Conservation (phyloP, 495 filamentous ascomycete genomes). For the Hypoxylon rickii region DNA sequence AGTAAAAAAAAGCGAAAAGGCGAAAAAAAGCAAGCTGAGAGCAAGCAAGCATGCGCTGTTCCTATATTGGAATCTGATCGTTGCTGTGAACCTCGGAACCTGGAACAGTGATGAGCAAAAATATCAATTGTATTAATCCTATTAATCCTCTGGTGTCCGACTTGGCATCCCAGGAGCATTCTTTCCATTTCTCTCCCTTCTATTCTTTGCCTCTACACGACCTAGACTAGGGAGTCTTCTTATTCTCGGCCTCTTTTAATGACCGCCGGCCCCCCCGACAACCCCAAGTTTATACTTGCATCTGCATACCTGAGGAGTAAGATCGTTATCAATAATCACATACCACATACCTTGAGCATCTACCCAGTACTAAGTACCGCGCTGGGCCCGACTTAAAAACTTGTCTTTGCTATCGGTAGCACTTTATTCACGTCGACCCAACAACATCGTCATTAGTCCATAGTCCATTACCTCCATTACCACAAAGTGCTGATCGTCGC, state of each 20-base stretch:
- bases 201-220: background rate
- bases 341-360: conserved; percentile 3
- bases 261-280: background rate
- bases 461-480: background rate
- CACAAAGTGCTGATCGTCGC: conserved; percentile 24
- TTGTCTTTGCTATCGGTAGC: background rate
- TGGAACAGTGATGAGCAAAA: conserved; percentile 13
- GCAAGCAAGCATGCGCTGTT: conserved; percentile 26
- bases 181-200: background rate
- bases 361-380: conserved; percentile 7
- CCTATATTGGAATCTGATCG: conserved; percentile 23
- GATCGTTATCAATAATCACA: conserved; percentile 9
- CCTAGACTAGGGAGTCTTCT: no score
- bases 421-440: conserved; percentile 21
- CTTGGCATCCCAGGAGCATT: no score
- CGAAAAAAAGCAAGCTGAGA: conserved; percentile 18
- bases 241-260: background rate
- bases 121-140: no score
- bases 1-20: no score
- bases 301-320: background rate
- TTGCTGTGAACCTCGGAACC: conserved; percentile 3
- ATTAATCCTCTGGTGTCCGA: no score
- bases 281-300: background rate
- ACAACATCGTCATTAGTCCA: conserved; percentile 11
- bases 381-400: conserved; percentile 1